Percentiles rank a stretch among this genome's conserved stretches.
phyloP scores from a whole-genome alignment of 2,329 filamentous ascomycete species.

The Thelonectria blattea region DNA sequence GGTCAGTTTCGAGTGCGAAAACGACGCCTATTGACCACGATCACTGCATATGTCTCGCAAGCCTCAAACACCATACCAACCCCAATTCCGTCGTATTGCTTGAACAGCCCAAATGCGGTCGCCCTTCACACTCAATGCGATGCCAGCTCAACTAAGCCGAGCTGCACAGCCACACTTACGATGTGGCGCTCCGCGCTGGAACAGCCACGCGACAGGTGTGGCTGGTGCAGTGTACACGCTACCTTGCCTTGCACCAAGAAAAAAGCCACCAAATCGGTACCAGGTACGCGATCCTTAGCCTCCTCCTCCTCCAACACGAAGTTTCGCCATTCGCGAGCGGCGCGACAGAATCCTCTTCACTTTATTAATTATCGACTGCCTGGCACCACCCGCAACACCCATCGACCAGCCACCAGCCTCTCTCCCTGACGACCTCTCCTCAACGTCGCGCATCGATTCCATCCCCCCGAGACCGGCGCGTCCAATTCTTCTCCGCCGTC shows the following conservation, averaged over 20 bases:
- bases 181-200: background rate
- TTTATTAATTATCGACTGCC: slow-evolving; percentile 22
- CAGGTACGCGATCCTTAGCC: slow-evolving; percentile 20
- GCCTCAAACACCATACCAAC: background rate
- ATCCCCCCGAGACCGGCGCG: slow-evolving; percentile 13
- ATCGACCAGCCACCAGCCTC: slow-evolving; percentile 21
- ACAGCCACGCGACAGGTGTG: background rate
- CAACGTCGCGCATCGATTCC: slow-evolving; percentile 27
- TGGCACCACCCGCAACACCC: slow-evolving; percentile 25
- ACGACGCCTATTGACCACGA: background rate
- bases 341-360: slow-evolving; percentile 36
- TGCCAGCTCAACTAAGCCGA: background rate
- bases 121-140: background rate
- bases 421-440: slow-evolving; percentile 15
- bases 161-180: background rate
- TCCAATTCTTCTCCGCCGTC: slow-evolving; percentile 36
- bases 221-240: slow-evolving; percentile 5
- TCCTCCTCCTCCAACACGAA: slow-evolving; percentile 25
- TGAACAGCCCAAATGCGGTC: background rate
- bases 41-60: background rate
- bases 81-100: background rate
- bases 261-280: slow-evolving; percentile 12
- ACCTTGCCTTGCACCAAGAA: background rate
- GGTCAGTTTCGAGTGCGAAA: background rate
- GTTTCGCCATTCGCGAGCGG: slow-evolving; percentile 28